Evolutionary conservation across 2,329 filamentous ascomycete genomes (phyloP).

Genomic region (Fusarium xyrophilum): DNA sequence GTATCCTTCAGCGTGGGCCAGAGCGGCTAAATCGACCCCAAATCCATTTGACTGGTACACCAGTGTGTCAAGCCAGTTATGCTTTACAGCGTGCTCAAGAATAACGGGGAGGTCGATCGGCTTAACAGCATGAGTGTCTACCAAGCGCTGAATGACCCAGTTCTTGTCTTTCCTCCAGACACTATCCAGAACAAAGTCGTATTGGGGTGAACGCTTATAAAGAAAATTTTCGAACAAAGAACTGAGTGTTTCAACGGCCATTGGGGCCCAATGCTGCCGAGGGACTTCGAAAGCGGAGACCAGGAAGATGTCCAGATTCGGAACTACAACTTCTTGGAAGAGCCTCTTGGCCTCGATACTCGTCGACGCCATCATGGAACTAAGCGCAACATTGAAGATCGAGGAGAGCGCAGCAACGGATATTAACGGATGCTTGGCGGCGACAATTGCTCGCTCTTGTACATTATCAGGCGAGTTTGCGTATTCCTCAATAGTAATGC

Average conservation of each 20-base stretch:
- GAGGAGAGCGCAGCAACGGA: conserved; percentile 83
- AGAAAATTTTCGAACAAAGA: conserved; percentile 86
- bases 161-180: conserved; percentile 89
- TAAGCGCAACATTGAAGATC: conserved; percentile 70
- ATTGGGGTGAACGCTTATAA: conserved; percentile 76
- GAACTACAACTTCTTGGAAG: conserved; percentile 71
- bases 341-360: conserved; percentile 69
- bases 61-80: conserved; percentile 84
- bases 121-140: conserved; percentile 81
- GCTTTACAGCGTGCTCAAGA: conserved; percentile 73
- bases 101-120: conserved; percentile 56
- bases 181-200: conserved; percentile 88
- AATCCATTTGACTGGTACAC: conserved; percentile 82
- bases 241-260: conserved; percentile 77
- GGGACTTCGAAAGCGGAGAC: conserved; percentile 79
- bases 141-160: conserved; percentile 83
- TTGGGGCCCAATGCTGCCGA: conserved; percentile 73
- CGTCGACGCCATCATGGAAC: conserved; percentile 66
- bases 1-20: conserved; percentile 81
- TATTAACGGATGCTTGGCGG: conserved; percentile 84
- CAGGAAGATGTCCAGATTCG: conserved; percentile 79
- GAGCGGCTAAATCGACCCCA: conserved; percentile 83
- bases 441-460: conserved; percentile 62
- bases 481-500: conserved; percentile 71
- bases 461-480: conserved; percentile 57